Evolutionary conservation across 495 filamentous ascomycete genomes (phyloP).

Genomic region (Copromyces sp.): DNA sequence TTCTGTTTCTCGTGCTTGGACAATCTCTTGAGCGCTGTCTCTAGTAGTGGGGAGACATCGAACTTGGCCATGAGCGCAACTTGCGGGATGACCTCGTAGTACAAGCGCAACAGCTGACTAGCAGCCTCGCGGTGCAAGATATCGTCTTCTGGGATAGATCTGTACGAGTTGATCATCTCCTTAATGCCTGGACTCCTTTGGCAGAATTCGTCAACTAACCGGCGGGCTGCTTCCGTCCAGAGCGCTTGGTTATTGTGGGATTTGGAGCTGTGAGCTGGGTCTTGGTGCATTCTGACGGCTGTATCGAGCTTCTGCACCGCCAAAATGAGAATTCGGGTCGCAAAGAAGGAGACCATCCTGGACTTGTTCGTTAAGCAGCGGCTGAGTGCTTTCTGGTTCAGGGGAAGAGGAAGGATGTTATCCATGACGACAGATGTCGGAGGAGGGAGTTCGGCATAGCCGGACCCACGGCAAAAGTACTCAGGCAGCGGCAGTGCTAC

Average conservation of each 20-base stretch:
- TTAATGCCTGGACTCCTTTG: slow-evolving; percentile 69
- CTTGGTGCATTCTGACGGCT: slow-evolving; percentile 44
- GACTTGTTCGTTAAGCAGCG: slow-evolving; percentile 67
- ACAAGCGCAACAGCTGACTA: slow-evolving; percentile 62
- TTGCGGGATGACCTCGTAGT: slow-evolving; percentile 73
- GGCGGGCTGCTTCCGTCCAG: slow-evolving; percentile 56
- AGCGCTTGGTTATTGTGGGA: slow-evolving; percentile 25
- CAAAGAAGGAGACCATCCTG: slow-evolving; percentile 71
- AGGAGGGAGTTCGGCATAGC: slow-evolving; percentile 56
- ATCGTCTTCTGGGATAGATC: slow-evolving; percentile 54
- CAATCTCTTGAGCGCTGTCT: slow-evolving; percentile 46
- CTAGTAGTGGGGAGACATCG: slow-evolving; percentile 69
- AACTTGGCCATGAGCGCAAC: slow-evolving; percentile 73
- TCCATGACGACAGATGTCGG: slow-evolving; percentile 67
- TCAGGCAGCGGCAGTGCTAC: slow-evolving; percentile 63
- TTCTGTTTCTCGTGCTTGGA: slow-evolving; percentile 30
- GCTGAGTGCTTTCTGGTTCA: slow-evolving; percentile 64
- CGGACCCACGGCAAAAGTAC: slow-evolving; percentile 48
- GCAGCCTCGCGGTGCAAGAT: slow-evolving; percentile 68
- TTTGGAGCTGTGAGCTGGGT: slow-evolving; percentile 23
- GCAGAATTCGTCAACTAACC: slow-evolving; percentile 64
- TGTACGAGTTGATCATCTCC: slow-evolving; percentile 60
- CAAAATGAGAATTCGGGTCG: slow-evolving; percentile 62
- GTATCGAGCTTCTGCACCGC: slow-evolving; percentile 67
- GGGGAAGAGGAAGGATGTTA: slow-evolving; percentile 74